Evolutionary conservation across 495 filamentous ascomycete species (phyloP).

Genomic region (Tuber calosporum): DNA sequence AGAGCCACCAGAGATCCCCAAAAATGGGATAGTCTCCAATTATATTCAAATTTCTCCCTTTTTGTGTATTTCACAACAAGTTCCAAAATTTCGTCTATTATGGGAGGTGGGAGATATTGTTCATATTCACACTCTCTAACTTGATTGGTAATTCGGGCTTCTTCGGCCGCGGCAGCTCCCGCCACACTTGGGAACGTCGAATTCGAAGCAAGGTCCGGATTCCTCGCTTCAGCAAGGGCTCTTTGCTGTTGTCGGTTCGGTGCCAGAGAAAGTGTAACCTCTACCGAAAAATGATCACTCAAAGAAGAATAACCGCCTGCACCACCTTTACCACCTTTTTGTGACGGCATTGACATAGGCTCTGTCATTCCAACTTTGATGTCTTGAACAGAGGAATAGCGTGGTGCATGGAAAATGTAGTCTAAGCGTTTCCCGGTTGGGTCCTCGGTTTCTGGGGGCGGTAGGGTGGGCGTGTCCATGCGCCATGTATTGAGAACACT

Average conservation of each 20-base stretch:
- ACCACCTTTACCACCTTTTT: conserved; percentile 51
- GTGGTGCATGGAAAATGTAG: conserved; percentile 64
- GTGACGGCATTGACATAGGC: conserved; percentile 41
- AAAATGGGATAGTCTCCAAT: conserved; percentile 67
- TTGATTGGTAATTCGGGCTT: conserved; percentile 40
- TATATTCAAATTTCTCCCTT: conserved; percentile 63
- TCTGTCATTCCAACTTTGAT: conserved; percentile 72
- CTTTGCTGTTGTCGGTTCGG: conserved; percentile 26
- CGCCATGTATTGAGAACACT: conserved; percentile 85
- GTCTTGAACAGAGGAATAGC: conserved; percentile 59
- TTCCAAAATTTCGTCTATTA: conserved; percentile 66
- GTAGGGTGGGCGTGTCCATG: conserved; percentile 58
- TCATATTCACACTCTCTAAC: conserved; percentile 32
- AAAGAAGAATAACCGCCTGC: conserved; percentile 73
- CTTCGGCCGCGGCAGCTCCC: conserved; percentile 21
- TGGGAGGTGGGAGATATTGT: conserved; percentile 46
- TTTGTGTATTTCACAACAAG: conserved; percentile 58
- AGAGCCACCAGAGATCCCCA: conserved; percentile 54
- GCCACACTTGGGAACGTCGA: conserved; percentile 31
- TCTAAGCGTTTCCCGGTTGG: conserved; percentile 78
- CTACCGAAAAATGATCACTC: conserved; percentile 87
- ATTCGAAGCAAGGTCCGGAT: conserved; percentile 25
- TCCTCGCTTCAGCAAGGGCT: conserved; percentile 21
- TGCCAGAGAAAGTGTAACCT: conserved; percentile 52
- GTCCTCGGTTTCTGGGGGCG: conserved; percentile 57